Evolutionary conservation across 1,284 basidiomycete genomes (phyloP).

Genomic region (Pseudozyma hubeiensis): DNA sequence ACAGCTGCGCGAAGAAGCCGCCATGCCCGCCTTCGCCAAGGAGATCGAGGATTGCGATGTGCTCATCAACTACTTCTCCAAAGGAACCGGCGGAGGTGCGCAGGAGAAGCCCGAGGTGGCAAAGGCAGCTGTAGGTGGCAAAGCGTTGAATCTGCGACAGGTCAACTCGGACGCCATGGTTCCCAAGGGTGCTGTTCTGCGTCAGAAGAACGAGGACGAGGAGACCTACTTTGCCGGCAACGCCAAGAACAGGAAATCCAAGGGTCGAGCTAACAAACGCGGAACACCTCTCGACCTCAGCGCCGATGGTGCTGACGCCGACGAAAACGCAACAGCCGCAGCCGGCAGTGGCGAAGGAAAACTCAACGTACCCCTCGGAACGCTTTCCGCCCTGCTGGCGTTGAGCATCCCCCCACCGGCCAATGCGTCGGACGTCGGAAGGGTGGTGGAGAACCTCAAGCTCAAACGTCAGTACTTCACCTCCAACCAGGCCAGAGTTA

Average conservation of each 20-base stretch:
- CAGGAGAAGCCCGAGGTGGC: constrained; percentile 41
- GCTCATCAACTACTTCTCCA: constrained; percentile 85
- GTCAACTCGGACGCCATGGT: constrained; percentile 76
- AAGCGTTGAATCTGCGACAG: constrained; percentile 84
- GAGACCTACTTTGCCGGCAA: constrained; percentile 84
- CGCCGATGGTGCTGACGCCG: constrained; percentile 10
- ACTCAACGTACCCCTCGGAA: constrained; percentile 85
- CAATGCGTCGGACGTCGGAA: constrained; percentile 80
- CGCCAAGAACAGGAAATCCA: constrained; percentile 77
- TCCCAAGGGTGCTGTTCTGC: constrained; percentile 77
- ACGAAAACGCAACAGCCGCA: constrained; percentile 27
- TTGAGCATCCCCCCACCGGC: constrained; percentile 91
- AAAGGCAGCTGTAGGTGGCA: constrained; percentile 70
- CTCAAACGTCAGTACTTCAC: constrained; percentile 96
- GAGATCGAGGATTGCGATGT: constrained; percentile 98
- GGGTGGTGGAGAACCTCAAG: constrained; percentile 88
- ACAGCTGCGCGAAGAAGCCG: constrained; percentile 89
- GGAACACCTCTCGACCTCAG: constrained; percentile 51
- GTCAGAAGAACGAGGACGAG: constrained; percentile 80
- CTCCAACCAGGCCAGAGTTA: constrained; percentile 73
- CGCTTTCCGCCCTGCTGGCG: constrained; percentile 85
- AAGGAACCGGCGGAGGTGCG: constrained; percentile 70
- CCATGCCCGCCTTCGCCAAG: constrained; percentile 86
- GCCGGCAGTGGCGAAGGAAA: constrained; percentile 65
- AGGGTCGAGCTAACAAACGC: constrained; percentile 55